phyloP scores from a whole-genome alignment of 768 basidiomycete species.

The Suillus alpinus region DNA sequence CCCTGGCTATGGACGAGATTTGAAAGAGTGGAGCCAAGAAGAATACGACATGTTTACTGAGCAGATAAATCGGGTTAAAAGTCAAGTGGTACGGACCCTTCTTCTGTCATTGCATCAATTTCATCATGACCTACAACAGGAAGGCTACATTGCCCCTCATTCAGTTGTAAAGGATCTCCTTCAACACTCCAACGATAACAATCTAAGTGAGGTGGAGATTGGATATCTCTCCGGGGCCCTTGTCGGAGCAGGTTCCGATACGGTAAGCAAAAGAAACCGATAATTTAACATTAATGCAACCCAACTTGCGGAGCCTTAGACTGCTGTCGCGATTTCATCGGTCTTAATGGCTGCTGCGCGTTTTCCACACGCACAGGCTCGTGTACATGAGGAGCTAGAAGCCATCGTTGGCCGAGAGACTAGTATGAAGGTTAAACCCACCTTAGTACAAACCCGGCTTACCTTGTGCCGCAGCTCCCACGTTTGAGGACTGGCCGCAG shows the following conservation, averaged over 20 bases:
- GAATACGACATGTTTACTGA: slow-evolving; percentile 49
- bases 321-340: slow-evolving; percentile 23
- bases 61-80: slow-evolving; percentile 43
- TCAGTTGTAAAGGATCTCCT: slow-evolving; percentile 55
- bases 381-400: slow-evolving; percentile 37
- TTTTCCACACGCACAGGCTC: slow-evolving; percentile 31
- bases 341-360: slow-evolving; percentile 38
- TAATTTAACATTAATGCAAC: fast-evolving
- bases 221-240: slow-evolving; percentile 61
- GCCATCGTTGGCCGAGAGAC: slow-evolving; percentile 33
- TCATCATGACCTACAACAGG: slow-evolving; percentile 6
- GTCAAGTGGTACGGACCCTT: slow-evolving; percentile 36
- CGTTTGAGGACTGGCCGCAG: slow-evolving; percentile 31
- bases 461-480: slow-evolving; percentile 31
- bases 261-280: slow-evolving; percentile 23
- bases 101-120: slow-evolving; percentile 24
- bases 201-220: slow-evolving; percentile 48
- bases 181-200: slow-evolving; percentile 42
- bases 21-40: slow-evolving; percentile 51
- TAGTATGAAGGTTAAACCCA: slow-evolving; percentile 17
- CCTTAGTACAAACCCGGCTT: background rate
- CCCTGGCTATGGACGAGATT: slow-evolving; percentile 59
- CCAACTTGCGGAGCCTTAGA: slow-evolving; percentile 9
- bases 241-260: slow-evolving; percentile 63
- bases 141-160: slow-evolving; percentile 6